Evolutionary conservation across 257 asterid species (phyloP), one percentile per base, ranked within the genome.

Genomic region (Penstemon barbatus): DNA sequence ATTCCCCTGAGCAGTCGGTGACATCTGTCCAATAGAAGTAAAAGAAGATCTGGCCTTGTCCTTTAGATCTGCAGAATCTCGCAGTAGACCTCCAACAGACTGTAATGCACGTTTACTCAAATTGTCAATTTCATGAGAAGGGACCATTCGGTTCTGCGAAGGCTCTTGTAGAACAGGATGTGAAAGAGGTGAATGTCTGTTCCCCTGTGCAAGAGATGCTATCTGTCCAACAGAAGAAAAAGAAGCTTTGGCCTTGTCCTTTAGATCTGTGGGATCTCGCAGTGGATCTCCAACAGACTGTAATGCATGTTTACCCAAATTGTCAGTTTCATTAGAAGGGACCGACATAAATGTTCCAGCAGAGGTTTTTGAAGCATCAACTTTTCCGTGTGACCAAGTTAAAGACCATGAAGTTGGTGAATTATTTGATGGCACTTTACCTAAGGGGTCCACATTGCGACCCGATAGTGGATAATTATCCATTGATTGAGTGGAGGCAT

Each of bases 141-240:
- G 52, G 19, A 57, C 52, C 33, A 25, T 25, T 25, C 33, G 33
- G 33, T 25, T 25, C 3, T 68, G 84, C 39, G 65, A 52, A 13
- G 81, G 70, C 71, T 55, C 75, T 69, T 76, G 81, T 55, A 86
- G 67, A 66, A 69, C 71, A 56, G 72, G 68, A 79, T 62, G 58
- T 63, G 81, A 73, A 65, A 83, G 62, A 57, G 69, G 57, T 36
- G 83, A 54, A 48, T 74, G 72, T 70, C 69, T 71, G 73, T 60
- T 75, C 61, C 81, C 86, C 37, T 72, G 80, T 61, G 80, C 73
- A 15, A 72, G 33, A 8, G 75, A 33, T 41, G 59, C 74, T 57
- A 73, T 72, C 73, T 62, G 84, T 48, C 86, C 86, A 61, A 76
- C 73, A 68, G 82, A 71, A 78, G 81, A 62, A 45, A 73, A 69